Evolutionary conservation across 441 rosid genomes (phyloP), one percentile per base, ranked within the genome.

Genomic region (Sinapis alba): DNA sequence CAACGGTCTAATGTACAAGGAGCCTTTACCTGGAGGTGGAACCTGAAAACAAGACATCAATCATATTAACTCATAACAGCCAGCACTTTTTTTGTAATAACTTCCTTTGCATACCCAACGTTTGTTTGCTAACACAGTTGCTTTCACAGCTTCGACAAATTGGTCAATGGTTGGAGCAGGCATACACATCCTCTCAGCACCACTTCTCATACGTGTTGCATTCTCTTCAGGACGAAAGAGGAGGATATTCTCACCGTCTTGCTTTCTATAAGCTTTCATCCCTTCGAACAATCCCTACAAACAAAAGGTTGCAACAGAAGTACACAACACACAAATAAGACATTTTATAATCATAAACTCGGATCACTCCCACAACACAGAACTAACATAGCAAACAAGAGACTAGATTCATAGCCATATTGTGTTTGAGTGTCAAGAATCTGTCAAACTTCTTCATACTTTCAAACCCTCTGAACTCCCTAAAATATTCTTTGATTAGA

Each of bases 101-200:
- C 20, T 7, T 47, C 4, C 3, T 47, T 2, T 43, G 51, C 51
- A n/a, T 43, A 16, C 95, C 92, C 92, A 90, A 24, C 88, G 90
- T 82, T 82, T 88, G 85, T 90, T 90, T 18, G 95, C 92, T 75
- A 88, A 72, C 36, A 88, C 92, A 69, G 86, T 85, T 58, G 65
- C 78, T 82, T 83, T 86, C 62, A 90, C 87, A 69, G 95, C 95
- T 80, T 88, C 87, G 10, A 90, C 81, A 80, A 88, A 90, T 79
- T 90, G 88, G 19, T 88, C 87, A 69, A 88, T 74, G 5, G 86
- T 84, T 7, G 95, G 95, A 38, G 95, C 78, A 19, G 90, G 90
- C 95, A 90, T 90, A 80, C 92, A 88, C 92, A 90, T 88, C 65
- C 92, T 82, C 61, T 90, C 95, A n/a, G 95, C 95, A 69, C 95